phyloP scores from a whole-genome alignment of 495 filamentous ascomycete species.

The Penicillium verhagenii region DNA sequence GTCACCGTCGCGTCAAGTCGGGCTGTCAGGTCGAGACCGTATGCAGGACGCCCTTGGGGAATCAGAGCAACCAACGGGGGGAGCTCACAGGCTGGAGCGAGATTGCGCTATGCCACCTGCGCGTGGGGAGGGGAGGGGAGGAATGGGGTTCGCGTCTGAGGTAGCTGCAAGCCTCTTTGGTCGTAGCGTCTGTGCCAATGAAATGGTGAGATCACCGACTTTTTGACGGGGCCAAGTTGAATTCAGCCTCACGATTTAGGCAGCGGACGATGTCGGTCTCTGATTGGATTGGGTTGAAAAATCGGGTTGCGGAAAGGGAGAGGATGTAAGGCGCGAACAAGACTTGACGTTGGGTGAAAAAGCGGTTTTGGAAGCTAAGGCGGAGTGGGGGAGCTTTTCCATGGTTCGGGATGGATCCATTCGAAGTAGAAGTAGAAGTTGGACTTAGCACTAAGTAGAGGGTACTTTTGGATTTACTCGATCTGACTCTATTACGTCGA shows the following conservation, averaged over 20 bases:
- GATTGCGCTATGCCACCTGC: constrained; percentile 21
- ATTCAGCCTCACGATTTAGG: constrained; percentile 49
- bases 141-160: constrained; percentile 22
- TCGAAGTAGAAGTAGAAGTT: background rate
- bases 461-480: background rate
- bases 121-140: too few species aligned
- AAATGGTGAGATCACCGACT: constrained; percentile 8
- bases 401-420: constrained; percentile 22
- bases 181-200: constrained; percentile 27
- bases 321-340: constrained; percentile 1
- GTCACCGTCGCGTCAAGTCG: constrained; percentile 17
- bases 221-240: background rate
- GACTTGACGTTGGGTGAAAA: constrained; percentile 1
- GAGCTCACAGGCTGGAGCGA: constrained; percentile 28
- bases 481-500: background rate
- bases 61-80: constrained; percentile 16
- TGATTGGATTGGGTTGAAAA: constrained; percentile 8
- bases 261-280: constrained; percentile 18
- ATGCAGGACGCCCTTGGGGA: constrained; percentile 27
- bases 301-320: constrained; percentile 1
- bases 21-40: constrained; percentile 26
- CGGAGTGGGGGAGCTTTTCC: constrained; percentile 26
- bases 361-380: constrained; percentile 15
- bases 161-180: constrained; percentile 13
- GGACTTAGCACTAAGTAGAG: background rate